Base-by-base conservation (phyloP, 2,329 filamentous ascomycete genomes). In the Trichoderma sp. region DNA sequence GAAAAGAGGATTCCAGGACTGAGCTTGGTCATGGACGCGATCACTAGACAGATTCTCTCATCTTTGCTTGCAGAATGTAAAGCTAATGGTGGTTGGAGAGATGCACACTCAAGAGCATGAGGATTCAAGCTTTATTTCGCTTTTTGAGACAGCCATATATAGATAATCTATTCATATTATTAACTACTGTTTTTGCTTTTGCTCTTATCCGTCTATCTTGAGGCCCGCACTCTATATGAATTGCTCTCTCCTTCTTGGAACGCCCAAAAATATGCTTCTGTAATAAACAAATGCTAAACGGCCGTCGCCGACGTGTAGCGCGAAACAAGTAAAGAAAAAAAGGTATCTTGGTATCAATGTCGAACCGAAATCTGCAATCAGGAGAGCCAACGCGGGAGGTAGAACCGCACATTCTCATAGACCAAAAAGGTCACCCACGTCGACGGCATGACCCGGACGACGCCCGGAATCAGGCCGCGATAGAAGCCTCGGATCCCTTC, bases 361-460 rank as follows among this genome's bases (percentile, higher is more conserved):
- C 21, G 5, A 26, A 30, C 24, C 37, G 28, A 63, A 43, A 13
- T 4, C 11, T 13, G n/a, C n/a, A 21, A 13, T 66, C 16, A 66
- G 66, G 67, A 73, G 24, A 76, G 21, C 83, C 80, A 83, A 56
- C 75, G 75, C 28, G 87, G 83, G 43, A 96, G 78, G 77, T 92
- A 90, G 73, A 87, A 89, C 81, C 91, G 94, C 70, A 91, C 90
- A 79, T 98, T 98, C 83, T 99, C 96, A 80, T 98, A 98, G 28
- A 98, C 94, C 74, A 99, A 80, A 77, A 99, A 98, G 1, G 95
- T 98, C 66, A 97, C 93, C 87, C 96, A 97, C 4, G 96, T 98
- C 37, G 94, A 94, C 4, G 96, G 96, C 79, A 99, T 84, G 32
- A 98, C 96, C 70, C 96, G 87, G 64, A 97, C 83, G n/a, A 97